These are phyloP conservation scores for Ogataea pilisensis DNA, from an alignment of 805 yeast genomes.

Conservation along the genomic window DNA sequence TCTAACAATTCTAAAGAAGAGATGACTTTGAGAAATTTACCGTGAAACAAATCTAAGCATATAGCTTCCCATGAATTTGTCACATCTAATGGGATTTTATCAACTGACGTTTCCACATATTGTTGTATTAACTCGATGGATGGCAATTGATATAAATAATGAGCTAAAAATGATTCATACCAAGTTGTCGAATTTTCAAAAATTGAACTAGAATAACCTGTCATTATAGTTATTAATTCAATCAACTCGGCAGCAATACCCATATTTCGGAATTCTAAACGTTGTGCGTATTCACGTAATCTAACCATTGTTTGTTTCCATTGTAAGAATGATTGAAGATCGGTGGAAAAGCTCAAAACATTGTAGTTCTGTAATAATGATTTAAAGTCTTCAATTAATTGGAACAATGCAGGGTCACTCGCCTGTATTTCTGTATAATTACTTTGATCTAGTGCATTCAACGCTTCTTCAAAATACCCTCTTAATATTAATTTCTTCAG, in stretches of 20 bases:
- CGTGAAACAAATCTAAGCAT: conserved; percentile 52
- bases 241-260: conserved; percentile 34
- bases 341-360: conserved; percentile 29
- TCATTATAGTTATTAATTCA: conserved; percentile 40
- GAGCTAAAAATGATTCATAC: conserved; percentile 56
- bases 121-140: conserved; percentile 39
- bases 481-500: conserved; percentile 53
- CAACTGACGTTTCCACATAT: conserved; percentile 35
- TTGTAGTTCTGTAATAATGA: conserved; percentile 38
- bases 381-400: conserved; percentile 39
- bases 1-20: conserved; percentile 58
- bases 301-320: conserved; percentile 52
- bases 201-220: conserved; percentile 48
- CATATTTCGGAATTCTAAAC: conserved; percentile 23
- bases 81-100: conserved; percentile 32
- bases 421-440: conserved; percentile 37
- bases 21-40: conserved; percentile 52
- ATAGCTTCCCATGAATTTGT: conserved; percentile 49
- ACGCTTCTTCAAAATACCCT: conserved; percentile 58
- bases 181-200: conserved; percentile 51
- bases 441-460: conserved; percentile 41
- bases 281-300: conserved; percentile 39
- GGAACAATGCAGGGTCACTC: conserved; percentile 28
- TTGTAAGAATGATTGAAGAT: conserved; percentile 38
- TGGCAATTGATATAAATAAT: conserved; percentile 53